Evolutionary conservation across 495 filamentous ascomycete species (phyloP), one percentile per base, ranked within the genome.

Genomic region (Penicillium cosmopolitanum): DNA sequence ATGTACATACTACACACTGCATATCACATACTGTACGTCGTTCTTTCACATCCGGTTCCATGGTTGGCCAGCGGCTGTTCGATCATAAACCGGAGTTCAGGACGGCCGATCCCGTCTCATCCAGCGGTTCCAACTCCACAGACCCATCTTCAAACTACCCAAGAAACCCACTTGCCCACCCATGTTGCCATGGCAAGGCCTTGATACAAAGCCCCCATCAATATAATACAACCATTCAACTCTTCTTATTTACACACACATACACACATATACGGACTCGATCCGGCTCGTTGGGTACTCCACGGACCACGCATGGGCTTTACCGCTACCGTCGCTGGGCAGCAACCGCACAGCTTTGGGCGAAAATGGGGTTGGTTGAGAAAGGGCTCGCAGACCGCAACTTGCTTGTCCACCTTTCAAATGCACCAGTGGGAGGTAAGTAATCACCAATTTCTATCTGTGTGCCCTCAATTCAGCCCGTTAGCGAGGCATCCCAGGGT

Each of bases 321-420:
- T 73, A 73, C 73, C 73, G 73, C 74, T 42, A 68, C 38, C 40
- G 55, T 66, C 69, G 66, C 73, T 76, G 74, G 74, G 74, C 74
- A 77, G 71, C 74, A 73, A 77, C 67, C 63, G 56, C 64, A 8
- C 60, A 52, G 56, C 63, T 44, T 65, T 66, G 55, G 63, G 61
- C 52, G 25, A 64, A 57, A 60, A 64, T 44, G 53, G 60, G 57
- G 60, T 44, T 58, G 33, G 42, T 59, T 47, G 50, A 64, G 56
- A 63, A 63, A 53, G 62, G 50, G n/a, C 38, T 66, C 50, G 51
- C 74, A 75, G 74, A 75, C 74, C 73, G 74, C 74, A 75, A 74
- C 58, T 74, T 71, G 62, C 56, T 59, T 55, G 35, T 50, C 43
- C 51, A 48, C 53, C 35, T 11, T 35, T 43, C 55, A 51, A 51